phyloP scores from a whole-genome alignment of 129 eudicot species.

The Arctium lappa region DNA sequence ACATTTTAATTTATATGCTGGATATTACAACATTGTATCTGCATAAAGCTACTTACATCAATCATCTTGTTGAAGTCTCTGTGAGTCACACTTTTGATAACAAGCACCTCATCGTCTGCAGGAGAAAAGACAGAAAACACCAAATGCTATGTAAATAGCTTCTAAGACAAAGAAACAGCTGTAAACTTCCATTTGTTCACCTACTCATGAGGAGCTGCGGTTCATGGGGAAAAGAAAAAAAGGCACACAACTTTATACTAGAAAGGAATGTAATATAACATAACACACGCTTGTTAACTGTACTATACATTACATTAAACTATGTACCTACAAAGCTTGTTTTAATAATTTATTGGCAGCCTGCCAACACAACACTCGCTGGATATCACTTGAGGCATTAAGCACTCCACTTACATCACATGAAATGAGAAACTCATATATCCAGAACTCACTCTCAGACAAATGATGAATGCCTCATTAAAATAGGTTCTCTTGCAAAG shows the following conservation, averaged over 20 bases:
- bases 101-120: slow-evolving; percentile 88
- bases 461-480: not conserved
- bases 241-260: not conserved
- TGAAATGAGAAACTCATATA: not conserved
- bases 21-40: not conserved
- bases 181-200: slow-evolving; percentile 2
- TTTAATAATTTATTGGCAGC: not conserved
- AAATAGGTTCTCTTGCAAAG: not conserved
- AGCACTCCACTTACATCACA: slow-evolving; percentile 11
- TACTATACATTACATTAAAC: not conserved
- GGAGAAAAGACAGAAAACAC: slow-evolving; percentile 17
- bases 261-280: not conserved
- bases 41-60: slow-evolving; percentile 47
- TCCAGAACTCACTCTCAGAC: slow-evolving; percentile 4
- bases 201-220: slow-evolving; percentile 5
- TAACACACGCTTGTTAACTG: not conserved
- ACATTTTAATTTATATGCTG: not conserved
- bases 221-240: not conserved
- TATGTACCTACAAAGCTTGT: not conserved
- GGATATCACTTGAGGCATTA: not conserved
- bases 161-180: not conserved
- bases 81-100: slow-evolving; percentile 92
- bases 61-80: slow-evolving; percentile 90
- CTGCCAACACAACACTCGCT: slow-evolving; percentile 6
- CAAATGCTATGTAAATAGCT: not conserved